Conservation (phyloP, 2,329 filamentous ascomycete species). For the Verticillium isaacii region DNA sequence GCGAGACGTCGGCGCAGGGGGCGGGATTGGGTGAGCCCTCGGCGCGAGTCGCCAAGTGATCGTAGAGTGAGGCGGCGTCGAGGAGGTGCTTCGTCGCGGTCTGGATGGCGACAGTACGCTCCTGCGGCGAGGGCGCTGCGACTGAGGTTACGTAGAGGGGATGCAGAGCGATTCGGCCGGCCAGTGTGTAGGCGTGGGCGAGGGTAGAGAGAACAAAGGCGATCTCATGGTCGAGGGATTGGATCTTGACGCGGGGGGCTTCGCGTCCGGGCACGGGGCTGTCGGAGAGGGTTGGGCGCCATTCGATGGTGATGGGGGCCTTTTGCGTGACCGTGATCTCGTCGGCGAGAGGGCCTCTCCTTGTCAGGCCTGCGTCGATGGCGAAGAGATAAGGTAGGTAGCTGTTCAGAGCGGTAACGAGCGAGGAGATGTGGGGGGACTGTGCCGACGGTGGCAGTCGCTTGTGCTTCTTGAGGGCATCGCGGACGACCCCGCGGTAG, state of each 20-base stretch:
- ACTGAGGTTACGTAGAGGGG: constrained; percentile 65
- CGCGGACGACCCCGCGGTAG: constrained; percentile 75
- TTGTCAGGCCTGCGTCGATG: constrained; percentile 65
- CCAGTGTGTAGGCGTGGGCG: constrained; percentile 67
- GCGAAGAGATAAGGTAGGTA: constrained; percentile 84
- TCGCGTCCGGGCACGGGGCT: constrained; percentile 61
- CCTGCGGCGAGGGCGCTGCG: constrained; percentile 56
- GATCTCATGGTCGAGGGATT: constrained; percentile 77
- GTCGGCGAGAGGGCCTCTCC: constrained; percentile 31
- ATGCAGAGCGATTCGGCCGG: constrained; percentile 68
- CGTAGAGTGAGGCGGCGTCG: constrained; percentile 73
- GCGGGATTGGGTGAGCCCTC: constrained; percentile 26
- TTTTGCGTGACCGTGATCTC: constrained; percentile 61
- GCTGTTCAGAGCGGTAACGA: constrained; percentile 64
- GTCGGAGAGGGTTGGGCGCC: constrained; percentile 74
- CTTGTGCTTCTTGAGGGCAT: constrained; percentile 85
- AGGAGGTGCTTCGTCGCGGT: constrained; percentile 74
- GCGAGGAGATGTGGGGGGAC: constrained; percentile 61
- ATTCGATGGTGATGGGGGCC: constrained; percentile 63
- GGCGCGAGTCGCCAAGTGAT: constrained; percentile 59
- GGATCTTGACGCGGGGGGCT: constrained; percentile 61
- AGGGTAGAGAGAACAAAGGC: constrained; percentile 74
- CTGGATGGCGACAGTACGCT: constrained; percentile 65
- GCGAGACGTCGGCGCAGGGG: constrained; percentile 49
- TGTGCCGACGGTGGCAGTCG: constrained; percentile 70